These are phyloP conservation scores for Solanum tarapatanum DNA, from an alignment of 257 asterid genomes.

Conservation along the genomic window DNA sequence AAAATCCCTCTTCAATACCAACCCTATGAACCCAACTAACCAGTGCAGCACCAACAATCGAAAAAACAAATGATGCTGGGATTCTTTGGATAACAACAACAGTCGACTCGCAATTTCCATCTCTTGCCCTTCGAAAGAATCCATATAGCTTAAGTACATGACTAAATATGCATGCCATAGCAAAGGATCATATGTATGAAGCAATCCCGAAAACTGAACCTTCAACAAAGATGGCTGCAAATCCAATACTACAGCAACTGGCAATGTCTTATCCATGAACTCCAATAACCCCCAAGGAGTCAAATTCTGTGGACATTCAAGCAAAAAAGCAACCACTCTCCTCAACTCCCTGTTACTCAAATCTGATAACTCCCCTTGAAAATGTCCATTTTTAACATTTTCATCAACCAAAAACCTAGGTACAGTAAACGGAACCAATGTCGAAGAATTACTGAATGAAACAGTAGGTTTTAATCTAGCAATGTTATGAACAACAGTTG, in stretches of 20 bases:
- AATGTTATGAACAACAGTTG: constrained; percentile 34
- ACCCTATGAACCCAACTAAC: constrained; percentile 54
- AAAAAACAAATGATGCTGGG: constrained; percentile 55
- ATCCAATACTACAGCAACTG: constrained; percentile 65
- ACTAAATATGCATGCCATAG: constrained; percentile 69
- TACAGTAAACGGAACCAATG: constrained; percentile 63
- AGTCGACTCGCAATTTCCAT: constrained; percentile 54
- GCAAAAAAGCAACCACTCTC: constrained; percentile 69
- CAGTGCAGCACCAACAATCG: constrained; percentile 75
- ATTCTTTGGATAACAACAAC: constrained; percentile 54
- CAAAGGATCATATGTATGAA: constrained; percentile 70
- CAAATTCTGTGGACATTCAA: constrained; percentile 62
- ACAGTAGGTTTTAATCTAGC: constrained; percentile 39
- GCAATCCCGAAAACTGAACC: constrained; percentile 78
- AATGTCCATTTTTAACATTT: constrained; percentile 11
- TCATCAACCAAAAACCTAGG: constrained; percentile 44
- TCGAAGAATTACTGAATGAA: constrained; percentile 36
- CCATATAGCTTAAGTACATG: constrained; percentile 44
- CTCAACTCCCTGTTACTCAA: constrained; percentile 51
- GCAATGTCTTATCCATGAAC: constrained; percentile 50
- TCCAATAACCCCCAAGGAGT: constrained; percentile 70
- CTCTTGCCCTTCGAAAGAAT: constrained; percentile 67
- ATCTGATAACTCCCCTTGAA: constrained; percentile 30
- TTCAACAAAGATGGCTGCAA: constrained; percentile 82
- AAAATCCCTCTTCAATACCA: constrained; percentile 37